Evolutionary conservation across 2,329 filamentous ascomycete genomes (phyloP).

Genomic region (Chaetomiaceae sp.): DNA sequence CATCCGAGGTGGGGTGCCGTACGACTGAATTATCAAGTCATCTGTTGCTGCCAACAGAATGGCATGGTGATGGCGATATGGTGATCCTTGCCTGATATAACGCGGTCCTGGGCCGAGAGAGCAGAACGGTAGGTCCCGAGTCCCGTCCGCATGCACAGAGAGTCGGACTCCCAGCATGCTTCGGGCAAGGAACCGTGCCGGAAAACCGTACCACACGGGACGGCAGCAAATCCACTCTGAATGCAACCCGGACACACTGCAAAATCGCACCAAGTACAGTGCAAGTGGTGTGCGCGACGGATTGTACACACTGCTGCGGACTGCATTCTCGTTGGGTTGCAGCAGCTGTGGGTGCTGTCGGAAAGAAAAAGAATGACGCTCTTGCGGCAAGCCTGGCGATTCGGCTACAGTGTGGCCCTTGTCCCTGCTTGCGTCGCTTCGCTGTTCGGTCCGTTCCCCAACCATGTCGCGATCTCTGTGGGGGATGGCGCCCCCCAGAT

Average conservation of each 20-base stretch:
- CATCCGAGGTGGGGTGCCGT: background rate
- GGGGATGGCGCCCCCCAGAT: conserved; percentile 9
- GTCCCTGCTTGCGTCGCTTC: conserved; percentile 5
- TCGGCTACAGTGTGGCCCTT: conserved; percentile 8
- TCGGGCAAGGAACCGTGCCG: conserved; percentile 3
- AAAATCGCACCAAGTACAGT: too few species aligned
- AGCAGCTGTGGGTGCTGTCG: background rate
- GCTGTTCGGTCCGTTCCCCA: conserved; percentile 9
- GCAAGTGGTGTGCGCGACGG: too few species aligned
- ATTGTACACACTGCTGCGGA: too few species aligned
- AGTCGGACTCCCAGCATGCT: too few species aligned
- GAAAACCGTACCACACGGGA: background rate
- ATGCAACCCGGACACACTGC: conserved; percentile 4
- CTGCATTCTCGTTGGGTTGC: background rate
- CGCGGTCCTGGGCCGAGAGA: background rate
- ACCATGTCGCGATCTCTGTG: conserved; percentile 8
- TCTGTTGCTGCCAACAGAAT: conserved; percentile 1
- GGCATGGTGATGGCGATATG: too few species aligned
- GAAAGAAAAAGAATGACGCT: background rate
- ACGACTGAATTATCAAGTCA: background rate
- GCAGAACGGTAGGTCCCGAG: conserved; percentile 1
- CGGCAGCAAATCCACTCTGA: conserved; percentile 3
- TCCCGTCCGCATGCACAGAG: background rate
- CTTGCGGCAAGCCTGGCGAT: conserved; percentile 17
- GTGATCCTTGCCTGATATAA: too few species aligned